A percentile compares a stretch with the other conserved stretches of the same genome.
These are phyloP conservation scores for Peronospora tabacina DNA, from an alignment of 352 stramenopile genomes.

Conservation along the genomic window DNA sequence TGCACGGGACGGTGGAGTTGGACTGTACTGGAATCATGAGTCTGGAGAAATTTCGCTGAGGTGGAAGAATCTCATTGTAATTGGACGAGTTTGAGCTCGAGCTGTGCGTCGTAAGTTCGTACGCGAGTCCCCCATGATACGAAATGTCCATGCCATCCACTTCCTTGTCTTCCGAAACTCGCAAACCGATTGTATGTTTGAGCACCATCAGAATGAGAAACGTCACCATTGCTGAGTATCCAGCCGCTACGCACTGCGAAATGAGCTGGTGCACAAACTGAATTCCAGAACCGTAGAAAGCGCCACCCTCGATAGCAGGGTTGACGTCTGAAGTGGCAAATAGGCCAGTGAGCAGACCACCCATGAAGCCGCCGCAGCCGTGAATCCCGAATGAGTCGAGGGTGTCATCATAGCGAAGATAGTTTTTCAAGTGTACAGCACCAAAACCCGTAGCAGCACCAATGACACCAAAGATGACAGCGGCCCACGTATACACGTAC, in stretches of 20 bases:
- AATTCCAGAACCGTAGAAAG: constrained; percentile 40
- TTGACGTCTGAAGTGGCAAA: constrained; percentile 52
- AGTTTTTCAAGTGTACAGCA: constrained; percentile 53
- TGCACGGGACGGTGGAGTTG: neutral
- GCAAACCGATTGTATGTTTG: constrained; percentile 59
- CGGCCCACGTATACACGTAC: constrained; percentile 57
- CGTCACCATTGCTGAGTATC: constrained; percentile 56
- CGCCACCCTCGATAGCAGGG: constrained; percentile 37
- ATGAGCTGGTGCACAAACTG: constrained; percentile 48
- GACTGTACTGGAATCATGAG: neutral
- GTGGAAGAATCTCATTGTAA: neutral
- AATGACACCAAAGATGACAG: constrained; percentile 65
- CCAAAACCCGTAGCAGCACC: constrained; percentile 42
- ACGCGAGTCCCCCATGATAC: constrained; percentile 28
- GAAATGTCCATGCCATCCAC: constrained; percentile 64
- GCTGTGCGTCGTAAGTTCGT: neutral
- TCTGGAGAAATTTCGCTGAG: neutral
- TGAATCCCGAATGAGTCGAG: constrained; percentile 75
- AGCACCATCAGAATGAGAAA: constrained; percentile 55
- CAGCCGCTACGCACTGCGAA: constrained; percentile 44
- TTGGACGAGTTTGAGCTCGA: neutral
- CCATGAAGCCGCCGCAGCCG: constrained; percentile 55
- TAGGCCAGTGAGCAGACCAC: constrained; percentile 57
- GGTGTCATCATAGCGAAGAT: constrained; percentile 63
- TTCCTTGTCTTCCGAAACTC: constrained; percentile 67